Base-by-base conservation (phyloP, 768 basidiomycete genomes). In the Boletus patriciae region DNA sequence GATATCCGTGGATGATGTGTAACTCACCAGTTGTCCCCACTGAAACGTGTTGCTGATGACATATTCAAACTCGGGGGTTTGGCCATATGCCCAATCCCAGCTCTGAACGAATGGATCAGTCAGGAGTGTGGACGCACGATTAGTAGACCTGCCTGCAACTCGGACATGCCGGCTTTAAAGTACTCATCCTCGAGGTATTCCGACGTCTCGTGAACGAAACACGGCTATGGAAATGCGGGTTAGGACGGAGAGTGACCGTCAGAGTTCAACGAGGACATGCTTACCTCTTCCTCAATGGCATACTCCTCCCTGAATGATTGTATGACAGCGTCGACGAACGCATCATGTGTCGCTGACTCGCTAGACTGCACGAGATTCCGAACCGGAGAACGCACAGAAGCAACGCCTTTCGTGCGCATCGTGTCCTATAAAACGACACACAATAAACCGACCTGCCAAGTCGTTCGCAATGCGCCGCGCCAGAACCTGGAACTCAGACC, bases 11-110 rank as follows among this genome's bases (percentile, higher is more conserved):
- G 6, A 13, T 19, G 38, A 47, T 37, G 3, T 52, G 31, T 11
- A 4, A 31, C 6, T 59, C 61, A 84, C 84, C 27, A 79, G 70
- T 33, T 71, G 65, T 11, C 83, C 85, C 83, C 84, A 84, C 4
- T 65, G 45, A 58, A 87, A 86, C n/a, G 67, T 54, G 25, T 67
- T 66, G 4, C 63, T 50, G 13, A 83, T 44, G 3, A 76, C 76
- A 65, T 92, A 90, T 8, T 84, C 87, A 69, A 99, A 98, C 67
- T 96, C 90, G 41, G 95, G 94, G 0, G 95, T 96, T 67, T 95
- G 91, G 0, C 95, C 96, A 65, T 85, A 97, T 15, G 82, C 77
- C 94, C 95, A 98, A 21, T 92, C 82, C 97, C 97, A 98, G 34
- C 81, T 86, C 94, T 95, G 63, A 21, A 51, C 25, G n/a, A 29